These are phyloP conservation scores for Fremontodendron californicum DNA, from an alignment of 345 rosid species.

Conservation along the genomic window DNA sequence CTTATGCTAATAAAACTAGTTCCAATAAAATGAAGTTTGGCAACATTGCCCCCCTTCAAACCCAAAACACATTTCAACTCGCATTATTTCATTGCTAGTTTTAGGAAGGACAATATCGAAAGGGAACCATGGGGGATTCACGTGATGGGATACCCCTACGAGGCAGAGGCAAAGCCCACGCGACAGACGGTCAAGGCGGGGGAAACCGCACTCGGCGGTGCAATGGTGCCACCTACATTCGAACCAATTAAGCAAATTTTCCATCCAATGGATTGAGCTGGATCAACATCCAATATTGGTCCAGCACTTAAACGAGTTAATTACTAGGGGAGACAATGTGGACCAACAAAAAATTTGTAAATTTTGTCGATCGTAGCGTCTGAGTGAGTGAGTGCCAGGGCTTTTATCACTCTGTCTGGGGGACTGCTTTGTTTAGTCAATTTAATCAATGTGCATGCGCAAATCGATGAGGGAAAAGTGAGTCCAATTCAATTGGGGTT, in stretches of 20 bases:
- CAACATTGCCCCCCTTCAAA: background rate
- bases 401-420: background rate
- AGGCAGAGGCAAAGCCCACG: background rate
- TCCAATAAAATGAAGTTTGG: background rate
- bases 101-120: background rate
- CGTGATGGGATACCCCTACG: background rate
- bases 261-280: background rate
- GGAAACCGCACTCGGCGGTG: background rate
- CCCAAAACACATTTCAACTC: background rate
- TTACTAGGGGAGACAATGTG: background rate
- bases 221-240: background rate
- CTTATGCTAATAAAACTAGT: background rate
- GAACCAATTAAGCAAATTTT: background rate
- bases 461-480: background rate
- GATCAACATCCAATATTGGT: background rate
- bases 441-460: background rate
- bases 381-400: background rate
- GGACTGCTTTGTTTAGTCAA: background rate
- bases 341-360: background rate
- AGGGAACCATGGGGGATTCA: background rate
- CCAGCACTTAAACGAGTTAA: background rate
- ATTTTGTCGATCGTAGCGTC: background rate
- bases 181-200: conserved; percentile 1
- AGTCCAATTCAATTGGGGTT: background rate
- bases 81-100: background rate